These are phyloP conservation scores for Blumeria hordei DNA, from an alignment of 2,329 filamentous ascomycete genomes.

Conservation along the genomic window DNA sequence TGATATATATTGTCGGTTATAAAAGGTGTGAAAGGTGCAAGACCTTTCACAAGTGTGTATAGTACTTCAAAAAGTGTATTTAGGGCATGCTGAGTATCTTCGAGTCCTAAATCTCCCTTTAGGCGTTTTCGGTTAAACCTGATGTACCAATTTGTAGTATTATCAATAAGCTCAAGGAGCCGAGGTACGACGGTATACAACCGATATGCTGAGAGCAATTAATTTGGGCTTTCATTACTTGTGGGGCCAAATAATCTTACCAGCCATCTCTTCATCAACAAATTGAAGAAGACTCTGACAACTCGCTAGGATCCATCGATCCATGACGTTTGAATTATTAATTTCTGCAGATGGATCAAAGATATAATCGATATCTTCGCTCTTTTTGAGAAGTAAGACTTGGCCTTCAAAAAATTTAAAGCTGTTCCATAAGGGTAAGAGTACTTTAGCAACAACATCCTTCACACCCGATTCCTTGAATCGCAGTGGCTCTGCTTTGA, in stretches of 20 bases:
- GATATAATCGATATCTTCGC: constrained; percentile 48
- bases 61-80: constrained; percentile 89
- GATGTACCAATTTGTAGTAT: constrained; percentile 98
- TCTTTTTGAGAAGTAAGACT: constrained; percentile 66
- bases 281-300: constrained; percentile 81
- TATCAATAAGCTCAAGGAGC: constrained; percentile 64
- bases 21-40: constrained; percentile 91
- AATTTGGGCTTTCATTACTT: neutral
- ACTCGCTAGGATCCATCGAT: constrained; percentile 81
- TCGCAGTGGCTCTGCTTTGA: constrained; percentile 67
- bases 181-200: constrained; percentile 81
- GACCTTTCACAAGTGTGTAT: constrained; percentile 63
- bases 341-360: constrained; percentile 57
- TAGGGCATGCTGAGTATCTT: constrained; percentile 73
- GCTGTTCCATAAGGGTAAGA: constrained; percentile 84
- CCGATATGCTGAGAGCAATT: constrained; percentile 30
- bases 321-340: constrained; percentile 77
- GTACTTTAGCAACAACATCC: constrained; percentile 78
- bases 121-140: constrained; percentile 76
- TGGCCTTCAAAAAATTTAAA: constrained; percentile 94
- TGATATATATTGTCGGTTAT: constrained; percentile 86
- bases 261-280: constrained; percentile 78
- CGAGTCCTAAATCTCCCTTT: constrained; percentile 67
- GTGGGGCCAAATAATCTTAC: constrained; percentile 20
- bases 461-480: constrained; percentile 89